Base-by-base conservation (phyloP, 495 filamentous ascomycete species). In the Talaromyces borbonicus region DNA sequence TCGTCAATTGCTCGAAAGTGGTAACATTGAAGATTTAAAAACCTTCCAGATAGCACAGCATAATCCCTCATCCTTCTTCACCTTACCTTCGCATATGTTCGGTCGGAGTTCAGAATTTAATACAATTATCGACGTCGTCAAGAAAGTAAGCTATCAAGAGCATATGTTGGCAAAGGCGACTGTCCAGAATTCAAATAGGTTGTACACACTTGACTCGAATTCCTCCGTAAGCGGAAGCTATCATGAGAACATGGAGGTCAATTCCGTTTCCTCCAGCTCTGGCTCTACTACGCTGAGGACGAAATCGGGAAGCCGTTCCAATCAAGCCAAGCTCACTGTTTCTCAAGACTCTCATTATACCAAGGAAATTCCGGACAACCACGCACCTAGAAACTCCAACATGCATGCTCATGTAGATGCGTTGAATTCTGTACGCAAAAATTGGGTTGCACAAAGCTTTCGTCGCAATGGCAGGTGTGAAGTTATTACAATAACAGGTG, bases 11-110 rank as follows among this genome's bases (percentile, higher is more conserved):
- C 68, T 95, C 14, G 78, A 75, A 3, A 79, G 83, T 54, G 87
- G 86, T n/a, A 79, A 94, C 54, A 72, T 67, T 36, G 72, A 75
- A 42, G 75, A 74, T 0, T 63, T 94, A 42, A 75, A 74, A 47
- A 71, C 81, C 18, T 93, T 85, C 59, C 63, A 76, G 43, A 77
- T 90, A 48, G 88, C 75, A 30, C 75, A 79, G 15, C 81, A 78
- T 37, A 87, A 94, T 58, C 74, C 90, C 1, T 90, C 86, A 1
- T 89, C 85, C 2, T 89, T 88, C 54, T 95, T 94, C 59, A 81
- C 83, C 41, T 73, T 94, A 9, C 87, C 88, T 2, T 75, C 75
- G 1, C 62, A 65, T n/a, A 87, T 88, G 76, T 80, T 92, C 46
- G 88, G 89, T n/a, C 76, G 87, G 47, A 71, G 79, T 43, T 66